phyloP scores from a whole-genome alignment of 495 filamentous ascomycete species.

The Aspergillus taichungensis region DNA sequence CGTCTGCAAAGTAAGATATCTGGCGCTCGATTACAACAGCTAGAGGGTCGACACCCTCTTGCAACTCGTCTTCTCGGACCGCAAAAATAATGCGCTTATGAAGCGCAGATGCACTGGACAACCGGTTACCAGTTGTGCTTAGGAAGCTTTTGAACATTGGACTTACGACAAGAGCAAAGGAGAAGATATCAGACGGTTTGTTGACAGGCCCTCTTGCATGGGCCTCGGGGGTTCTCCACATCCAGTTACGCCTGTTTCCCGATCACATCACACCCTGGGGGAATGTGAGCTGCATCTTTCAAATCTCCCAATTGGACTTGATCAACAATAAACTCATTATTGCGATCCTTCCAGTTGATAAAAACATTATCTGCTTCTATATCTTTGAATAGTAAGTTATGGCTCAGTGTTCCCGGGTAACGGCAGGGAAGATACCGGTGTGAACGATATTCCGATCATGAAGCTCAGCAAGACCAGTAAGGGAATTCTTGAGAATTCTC shows the following conservation, averaged over 20 bases:
- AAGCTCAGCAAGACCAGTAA: constrained; percentile 35
- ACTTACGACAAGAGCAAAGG: constrained; percentile 37
- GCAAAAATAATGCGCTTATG: constrained; percentile 20
- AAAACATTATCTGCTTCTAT: constrained; percentile 27
- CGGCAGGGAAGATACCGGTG: constrained; percentile 23
- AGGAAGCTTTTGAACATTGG: background rate
- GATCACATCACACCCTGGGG: constrained; percentile 17
- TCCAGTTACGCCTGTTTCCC: constrained; percentile 29
- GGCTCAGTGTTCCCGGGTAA: constrained; percentile 3
- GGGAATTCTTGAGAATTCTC: constrained; percentile 33
- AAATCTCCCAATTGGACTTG: constrained; percentile 32
- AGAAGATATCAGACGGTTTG: constrained; percentile 34
- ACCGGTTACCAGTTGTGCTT: background rate
- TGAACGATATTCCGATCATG: constrained; percentile 42
- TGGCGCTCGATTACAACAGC: constrained; percentile 36
- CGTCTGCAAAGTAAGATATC: constrained; percentile 42
- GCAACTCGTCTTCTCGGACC: constrained; percentile 17
- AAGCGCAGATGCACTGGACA: constrained; percentile 23
- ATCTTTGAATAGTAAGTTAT: constrained; percentile 10
- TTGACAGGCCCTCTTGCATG: constrained; percentile 24
- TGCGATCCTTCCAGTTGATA: constrained; percentile 13
- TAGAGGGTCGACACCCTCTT: constrained; percentile 36
- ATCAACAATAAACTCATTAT: constrained; percentile 23
- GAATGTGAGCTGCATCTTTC: constrained; percentile 39
- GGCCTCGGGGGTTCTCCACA: constrained; percentile 36